Base-by-base conservation (phyloP, 257 asterid species). In the Lithospermum erythrorhizon region DNA sequence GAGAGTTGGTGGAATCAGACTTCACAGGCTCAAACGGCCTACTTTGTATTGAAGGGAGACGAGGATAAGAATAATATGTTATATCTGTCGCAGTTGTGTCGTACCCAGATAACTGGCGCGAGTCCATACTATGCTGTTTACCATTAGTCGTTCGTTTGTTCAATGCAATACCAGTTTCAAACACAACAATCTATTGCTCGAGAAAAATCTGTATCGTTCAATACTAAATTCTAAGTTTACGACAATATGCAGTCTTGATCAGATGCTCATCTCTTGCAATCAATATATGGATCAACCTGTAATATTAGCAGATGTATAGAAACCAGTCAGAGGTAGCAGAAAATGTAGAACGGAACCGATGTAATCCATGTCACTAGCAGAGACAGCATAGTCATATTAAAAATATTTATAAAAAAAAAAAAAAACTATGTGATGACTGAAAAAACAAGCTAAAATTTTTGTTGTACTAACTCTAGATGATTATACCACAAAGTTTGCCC, bases 1-100 rank as follows among this genome's bases (percentile, higher is more conserved):
- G 95, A 3, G 93, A 87, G 84, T 74, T 76, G 68, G 81, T 75
- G 16, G 79, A 67, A 35, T 82, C 89, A 53, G 76, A 82, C 67
- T 82, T 85, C 76, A 77, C 58, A 24, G 85, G 66, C 19, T 61
- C 85, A 22, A 78, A 60, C 60, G 76, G 75, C 60, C 74, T 74
- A 59, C 75, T 64, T 11, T 87, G 89, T 35, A 82, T 29, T 16
- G 95, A 76, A 66, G 95, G 72, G 59, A 68, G 59, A 18, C 73
- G 32, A 9, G 81, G 75, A 61, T 78, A 69, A 23, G 94, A 61
- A 16, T 87, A 64, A 32, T 57, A 49, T 24, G 74, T 61, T 6
- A 64, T 63, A 51, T 71, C 77, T 63, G 74, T 61, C 48, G 74
- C 74, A 64, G 72, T 69, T 47, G 56, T 61, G 52, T 67, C 69